Percentiles rank a stretch among this genome's conserved stretches.
Conservation (phyloP, 2,329 filamentous ascomycete species). For the Mollisiaceae sp. region DNA sequence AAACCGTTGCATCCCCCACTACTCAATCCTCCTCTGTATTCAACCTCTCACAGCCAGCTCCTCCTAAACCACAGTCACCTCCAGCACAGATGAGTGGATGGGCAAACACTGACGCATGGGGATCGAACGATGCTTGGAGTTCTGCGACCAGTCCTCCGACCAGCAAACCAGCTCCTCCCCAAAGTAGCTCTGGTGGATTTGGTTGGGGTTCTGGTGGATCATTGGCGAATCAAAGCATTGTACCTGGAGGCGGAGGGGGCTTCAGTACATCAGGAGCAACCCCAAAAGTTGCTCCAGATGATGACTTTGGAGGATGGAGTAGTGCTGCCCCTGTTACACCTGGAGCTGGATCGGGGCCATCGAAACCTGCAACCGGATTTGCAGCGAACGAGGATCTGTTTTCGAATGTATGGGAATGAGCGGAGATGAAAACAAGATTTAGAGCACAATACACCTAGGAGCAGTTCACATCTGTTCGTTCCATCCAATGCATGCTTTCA, state of each 20-base stretch:
- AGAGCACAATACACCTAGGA: slow-evolving; percentile 10
- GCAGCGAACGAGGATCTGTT: slow-evolving; percentile 85
- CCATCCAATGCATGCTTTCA: background rate
- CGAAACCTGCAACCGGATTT: slow-evolving; percentile 64
- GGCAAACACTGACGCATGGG: slow-evolving; percentile 67
- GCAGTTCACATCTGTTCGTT: slow-evolving; percentile 13
- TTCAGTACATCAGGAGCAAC: slow-evolving; percentile 53
- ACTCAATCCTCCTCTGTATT: slow-evolving; percentile 69
- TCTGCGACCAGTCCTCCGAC: slow-evolving; percentile 57
- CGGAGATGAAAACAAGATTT: slow-evolving; percentile 5
- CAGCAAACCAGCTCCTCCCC: slow-evolving; percentile 47
- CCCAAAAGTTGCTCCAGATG: slow-evolving; percentile 81
- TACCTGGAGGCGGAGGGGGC: slow-evolving; percentile 67
- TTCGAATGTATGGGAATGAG: slow-evolving; percentile 89
- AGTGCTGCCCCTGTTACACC: slow-evolving; percentile 67
- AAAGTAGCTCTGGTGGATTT: slow-evolving; percentile 62
- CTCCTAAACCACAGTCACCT: slow-evolving; percentile 48
- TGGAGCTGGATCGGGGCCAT: slow-evolving; percentile 47
- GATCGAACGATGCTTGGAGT: slow-evolving; percentile 81
- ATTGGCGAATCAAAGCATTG: slow-evolving; percentile 64
- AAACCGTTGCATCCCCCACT: slow-evolving; percentile 43
- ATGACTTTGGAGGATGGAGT: slow-evolving; percentile 96
- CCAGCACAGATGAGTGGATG: slow-evolving; percentile 45
- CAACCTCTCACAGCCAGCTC: slow-evolving; percentile 68
- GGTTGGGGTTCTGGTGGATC: slow-evolving; percentile 58